Percentiles rank a stretch among this genome's conserved stretches.
Evolutionary conservation across 768 basidiomycete genomes (phyloP).

Genomic region (Phanerodontia chrysosporium): DNA sequence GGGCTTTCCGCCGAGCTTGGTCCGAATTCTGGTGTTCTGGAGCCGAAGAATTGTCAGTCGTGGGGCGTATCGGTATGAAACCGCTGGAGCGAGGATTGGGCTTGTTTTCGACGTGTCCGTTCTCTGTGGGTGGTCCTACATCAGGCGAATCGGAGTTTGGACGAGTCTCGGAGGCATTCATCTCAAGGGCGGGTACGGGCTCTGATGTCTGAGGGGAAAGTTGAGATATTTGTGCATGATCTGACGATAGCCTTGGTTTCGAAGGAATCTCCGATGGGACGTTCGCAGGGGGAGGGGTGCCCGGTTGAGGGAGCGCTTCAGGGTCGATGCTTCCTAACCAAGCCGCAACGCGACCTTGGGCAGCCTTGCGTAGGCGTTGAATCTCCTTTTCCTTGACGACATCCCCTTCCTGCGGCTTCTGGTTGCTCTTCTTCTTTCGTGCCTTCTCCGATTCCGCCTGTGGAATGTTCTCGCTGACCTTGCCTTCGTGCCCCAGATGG

Average conservation of each 20-base stretch:
- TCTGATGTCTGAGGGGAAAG: too few species aligned
- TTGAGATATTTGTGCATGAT: too few species aligned
- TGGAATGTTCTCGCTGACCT: not conserved
- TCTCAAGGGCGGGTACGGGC: too few species aligned
- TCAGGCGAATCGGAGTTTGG: too few species aligned
- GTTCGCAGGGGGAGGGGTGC: slow-evolving; percentile 1
- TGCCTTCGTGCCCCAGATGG: slow-evolving; percentile 12
- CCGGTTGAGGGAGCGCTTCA: slow-evolving; percentile 41
- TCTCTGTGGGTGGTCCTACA: not conserved
- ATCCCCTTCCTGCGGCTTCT: slow-evolving; percentile 7
- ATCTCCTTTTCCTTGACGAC: slow-evolving; percentile 32
- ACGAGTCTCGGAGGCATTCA: too few species aligned
- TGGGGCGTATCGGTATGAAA: slow-evolving; percentile 44
- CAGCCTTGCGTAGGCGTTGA: slow-evolving; percentile 38
- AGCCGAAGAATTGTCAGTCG: slow-evolving; percentile 28
- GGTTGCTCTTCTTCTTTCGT: slow-evolving; percentile 19
- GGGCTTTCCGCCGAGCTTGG: not conserved
- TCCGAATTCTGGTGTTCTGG: not conserved
- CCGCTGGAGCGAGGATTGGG: slow-evolving; percentile 77
- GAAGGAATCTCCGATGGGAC: too few species aligned
- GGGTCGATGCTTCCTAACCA: slow-evolving; percentile 71
- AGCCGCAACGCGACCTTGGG: slow-evolving; percentile 71
- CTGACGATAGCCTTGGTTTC: too few species aligned
- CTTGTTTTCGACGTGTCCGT: slow-evolving; percentile 19
- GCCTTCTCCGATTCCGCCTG: slow-evolving; percentile 17